phyloP scores from a whole-genome alignment of 1,284 basidiomycete species.

The Ustilago cynodontis region DNA sequence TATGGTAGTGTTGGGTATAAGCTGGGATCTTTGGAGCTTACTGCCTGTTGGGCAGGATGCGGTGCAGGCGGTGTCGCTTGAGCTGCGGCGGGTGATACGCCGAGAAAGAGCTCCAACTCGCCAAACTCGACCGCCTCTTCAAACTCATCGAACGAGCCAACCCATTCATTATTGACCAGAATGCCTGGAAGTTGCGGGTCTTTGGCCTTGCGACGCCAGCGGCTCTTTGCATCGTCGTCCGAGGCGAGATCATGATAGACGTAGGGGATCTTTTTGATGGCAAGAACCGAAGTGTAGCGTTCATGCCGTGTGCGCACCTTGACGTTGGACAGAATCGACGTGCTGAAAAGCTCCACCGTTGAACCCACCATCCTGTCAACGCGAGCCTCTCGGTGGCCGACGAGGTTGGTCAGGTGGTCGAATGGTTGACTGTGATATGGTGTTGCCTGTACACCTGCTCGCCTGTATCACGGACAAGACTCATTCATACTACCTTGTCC shows the following conservation, averaged over 20 bases:
- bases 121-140: slow-evolving; percentile 69
- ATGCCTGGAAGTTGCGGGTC: slow-evolving; percentile 66
- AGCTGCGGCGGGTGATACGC: slow-evolving; percentile 30
- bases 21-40: slow-evolving; percentile 52
- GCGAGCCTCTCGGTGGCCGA: background rate
- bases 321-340: slow-evolving; percentile 68
- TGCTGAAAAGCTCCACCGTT: slow-evolving; percentile 68
- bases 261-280: slow-evolving; percentile 66
- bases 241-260: slow-evolving; percentile 67
- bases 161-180: slow-evolving; percentile 69
- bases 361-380: slow-evolving; percentile 30
- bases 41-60: slow-evolving; percentile 47
- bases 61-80: slow-evolving; percentile 18
- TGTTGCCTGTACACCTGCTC: no score
- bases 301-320: slow-evolving; percentile 65
- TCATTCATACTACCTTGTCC: no score
- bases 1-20: slow-evolving; percentile 46
- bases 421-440: background rate
- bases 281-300: slow-evolving; percentile 62
- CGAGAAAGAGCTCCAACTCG: slow-evolving; percentile 65
- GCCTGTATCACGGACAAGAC: no score
- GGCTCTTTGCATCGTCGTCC: slow-evolving; percentile 65
- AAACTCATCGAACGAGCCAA: slow-evolving; percentile 68
- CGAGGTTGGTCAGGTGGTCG: background rate
- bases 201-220: slow-evolving; percentile 67